Evolutionary conservation across 2,329 filamentous ascomycete species (phyloP).

Genomic region (Graphilbum sp.): DNA sequence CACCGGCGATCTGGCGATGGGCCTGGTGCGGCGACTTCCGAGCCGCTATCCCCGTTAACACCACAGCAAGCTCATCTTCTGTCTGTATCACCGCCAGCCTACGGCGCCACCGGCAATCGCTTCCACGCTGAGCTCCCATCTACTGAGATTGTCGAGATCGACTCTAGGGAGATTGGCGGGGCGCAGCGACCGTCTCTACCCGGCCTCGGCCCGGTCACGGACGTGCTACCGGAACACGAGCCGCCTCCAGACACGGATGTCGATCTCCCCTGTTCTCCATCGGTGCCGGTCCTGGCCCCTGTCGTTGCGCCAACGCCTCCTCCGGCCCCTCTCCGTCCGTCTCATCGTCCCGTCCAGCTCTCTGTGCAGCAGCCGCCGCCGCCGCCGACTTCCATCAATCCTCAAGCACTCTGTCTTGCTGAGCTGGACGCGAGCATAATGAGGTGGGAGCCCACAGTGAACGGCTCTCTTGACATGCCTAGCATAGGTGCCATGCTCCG

Average conservation of each 20-base stretch:
- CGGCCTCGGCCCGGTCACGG: too few species aligned
- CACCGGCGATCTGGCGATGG: not conserved
- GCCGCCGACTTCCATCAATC: slow-evolving; percentile 12
- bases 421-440: slow-evolving; percentile 17
- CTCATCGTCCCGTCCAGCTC: not conserved
- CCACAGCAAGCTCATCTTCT: not conserved
- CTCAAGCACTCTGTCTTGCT: slow-evolving; percentile 14
- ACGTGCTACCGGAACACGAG: too few species aligned
- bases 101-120: slow-evolving; percentile 19
- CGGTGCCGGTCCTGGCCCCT: not conserved
- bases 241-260: not conserved
- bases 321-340: not conserved
- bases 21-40: not conserved
- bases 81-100: slow-evolving; percentile 22
- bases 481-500: not conserved
- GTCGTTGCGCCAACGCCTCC: not conserved
- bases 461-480: not conserved
- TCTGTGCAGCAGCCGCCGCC: not conserved
- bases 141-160: slow-evolving; percentile 35
- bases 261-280: not conserved
- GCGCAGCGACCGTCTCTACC: not conserved
- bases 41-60: not conserved
- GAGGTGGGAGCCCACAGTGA: slow-evolving; percentile 13
- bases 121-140: slow-evolving; percentile 27
- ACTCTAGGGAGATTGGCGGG: slow-evolving; percentile 26